Percentiles rank a stretch among this genome's conserved stretches.
phyloP scores from a whole-genome alignment of 2,329 filamentous ascomycete species.

The Neofusicoccum parvum region DNA sequence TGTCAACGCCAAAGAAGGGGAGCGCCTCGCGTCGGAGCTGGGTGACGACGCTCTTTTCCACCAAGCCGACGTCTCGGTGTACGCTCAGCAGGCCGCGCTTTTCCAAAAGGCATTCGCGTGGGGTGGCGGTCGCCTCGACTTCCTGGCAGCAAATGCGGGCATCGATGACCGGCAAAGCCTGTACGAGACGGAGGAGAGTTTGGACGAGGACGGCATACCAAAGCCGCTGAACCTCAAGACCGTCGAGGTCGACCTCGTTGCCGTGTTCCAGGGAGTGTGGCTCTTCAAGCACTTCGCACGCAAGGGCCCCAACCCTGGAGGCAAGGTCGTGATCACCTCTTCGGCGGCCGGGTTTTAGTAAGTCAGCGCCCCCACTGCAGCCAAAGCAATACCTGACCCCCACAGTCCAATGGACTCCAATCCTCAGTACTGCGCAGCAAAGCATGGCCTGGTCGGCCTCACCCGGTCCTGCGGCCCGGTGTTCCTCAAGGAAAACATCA shows the following conservation, averaged over 20 bases:
- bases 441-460: conserved; percentile 40
- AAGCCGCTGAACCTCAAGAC: conserved; percentile 36
- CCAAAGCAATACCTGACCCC: not conserved
- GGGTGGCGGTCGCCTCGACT: conserved; percentile 45
- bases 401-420: conserved; percentile 33
- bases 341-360: conserved; percentile 37
- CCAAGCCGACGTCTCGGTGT: conserved; percentile 44
- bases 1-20: conserved; percentile 50
- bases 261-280: conserved; percentile 39
- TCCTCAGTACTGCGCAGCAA: conserved; percentile 39
- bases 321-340: conserved; percentile 39
- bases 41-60: conserved; percentile 36
- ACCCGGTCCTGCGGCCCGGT: conserved; percentile 38
- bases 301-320: conserved; percentile 24
- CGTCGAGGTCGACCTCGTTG: conserved; percentile 37
- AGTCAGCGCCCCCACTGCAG: conserved; percentile 25
- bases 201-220: conserved; percentile 30
- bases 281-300: conserved; percentile 40
- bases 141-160: conserved; percentile 47
- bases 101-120: conserved; percentile 46
- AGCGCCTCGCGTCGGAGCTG: conserved; percentile 40
- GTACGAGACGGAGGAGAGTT: conserved; percentile 34
- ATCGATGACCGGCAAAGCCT: conserved; percentile 40
- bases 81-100: conserved; percentile 39
- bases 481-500: conserved; percentile 39